Evolutionary conservation across 345 rosid species (phyloP).

Genomic region (Murraya paniculata): DNA sequence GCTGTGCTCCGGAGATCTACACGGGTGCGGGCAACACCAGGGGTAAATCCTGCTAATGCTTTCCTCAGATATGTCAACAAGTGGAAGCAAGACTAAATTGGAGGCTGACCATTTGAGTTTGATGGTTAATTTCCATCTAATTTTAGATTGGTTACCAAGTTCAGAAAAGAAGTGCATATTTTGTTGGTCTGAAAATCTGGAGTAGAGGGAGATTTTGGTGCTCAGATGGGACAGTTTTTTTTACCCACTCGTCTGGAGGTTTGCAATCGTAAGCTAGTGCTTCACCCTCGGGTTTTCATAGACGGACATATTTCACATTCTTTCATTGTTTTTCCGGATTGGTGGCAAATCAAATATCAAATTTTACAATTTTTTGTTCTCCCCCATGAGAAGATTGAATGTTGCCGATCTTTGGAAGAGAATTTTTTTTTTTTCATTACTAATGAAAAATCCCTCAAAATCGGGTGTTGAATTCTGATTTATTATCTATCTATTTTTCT

Average conservation of each 20-base stretch:
- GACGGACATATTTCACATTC: background rate
- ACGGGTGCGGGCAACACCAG: conserved; percentile 82
- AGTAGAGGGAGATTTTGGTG: background rate
- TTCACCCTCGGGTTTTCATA: background rate
- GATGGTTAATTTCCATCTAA: background rate
- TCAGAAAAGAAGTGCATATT: background rate
- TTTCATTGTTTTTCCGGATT: background rate
- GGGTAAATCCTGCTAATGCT: conserved; percentile 75
- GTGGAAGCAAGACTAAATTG: conserved; percentile 77
- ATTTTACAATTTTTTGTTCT: background rate
- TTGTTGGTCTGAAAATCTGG: background rate
- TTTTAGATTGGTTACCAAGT: background rate
- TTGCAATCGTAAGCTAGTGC: background rate
- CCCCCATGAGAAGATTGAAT: background rate
- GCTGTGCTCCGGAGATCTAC: conserved; percentile 83
- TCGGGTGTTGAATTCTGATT: no score
- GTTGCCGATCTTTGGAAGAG: background rate
- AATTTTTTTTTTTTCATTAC: no score
- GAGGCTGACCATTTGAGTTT: background rate
- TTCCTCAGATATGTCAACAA: conserved; percentile 80
- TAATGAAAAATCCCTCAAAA: no score
- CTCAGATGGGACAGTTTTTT: conserved; percentile 5
- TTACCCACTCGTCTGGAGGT: background rate
- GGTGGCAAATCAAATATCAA: no score
- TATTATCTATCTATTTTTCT: no score